A percentile compares a stretch with the other conserved stretches of the same genome.
These are phyloP conservation scores for Psidium friedrichsthalianum DNA, from an alignment of 345 rosid genomes.

Conservation along the genomic window DNA sequence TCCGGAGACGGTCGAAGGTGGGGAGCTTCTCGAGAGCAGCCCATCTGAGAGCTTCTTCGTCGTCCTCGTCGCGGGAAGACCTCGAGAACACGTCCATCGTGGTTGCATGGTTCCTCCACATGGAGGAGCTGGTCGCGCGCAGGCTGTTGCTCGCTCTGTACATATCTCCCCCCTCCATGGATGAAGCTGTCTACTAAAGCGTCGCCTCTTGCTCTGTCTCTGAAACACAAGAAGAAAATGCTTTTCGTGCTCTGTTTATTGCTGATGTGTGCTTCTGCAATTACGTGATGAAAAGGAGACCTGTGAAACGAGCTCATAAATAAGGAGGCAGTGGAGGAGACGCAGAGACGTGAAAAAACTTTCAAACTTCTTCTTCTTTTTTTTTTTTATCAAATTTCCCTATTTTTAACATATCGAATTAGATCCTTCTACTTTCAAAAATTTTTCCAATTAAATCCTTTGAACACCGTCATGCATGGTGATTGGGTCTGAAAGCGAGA, in stretches of 20 bases:
- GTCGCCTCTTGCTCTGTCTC: not conserved
- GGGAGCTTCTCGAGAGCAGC: conserved; percentile 53
- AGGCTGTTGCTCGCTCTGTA: conserved; percentile 8
- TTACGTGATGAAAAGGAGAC: not conserved
- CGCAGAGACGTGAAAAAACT: not conserved
- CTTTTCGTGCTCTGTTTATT: not conserved
- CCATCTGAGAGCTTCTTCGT: conserved; percentile 47
- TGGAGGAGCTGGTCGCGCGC: conserved; percentile 3
- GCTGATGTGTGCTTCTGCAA: not conserved
- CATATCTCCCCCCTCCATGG: conserved; percentile 6
- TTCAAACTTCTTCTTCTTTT: not conserved
- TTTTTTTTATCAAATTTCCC: not conserved
- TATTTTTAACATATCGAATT: not conserved
- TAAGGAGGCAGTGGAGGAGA: not conserved
- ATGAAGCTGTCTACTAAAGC: not conserved
- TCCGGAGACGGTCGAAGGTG: conserved; percentile 27
- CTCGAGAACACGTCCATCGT: conserved; percentile 15
- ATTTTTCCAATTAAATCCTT: not conserved
- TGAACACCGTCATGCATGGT: not conserved
- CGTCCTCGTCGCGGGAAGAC: conserved; percentile 35
- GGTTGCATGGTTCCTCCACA: conserved; percentile 4
- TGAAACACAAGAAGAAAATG: not conserved
- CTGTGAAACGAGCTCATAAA: not conserved
- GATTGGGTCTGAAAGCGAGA: not conserved
- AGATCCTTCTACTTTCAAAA: not conserved